Evolutionary conservation across 495 filamentous ascomycete genomes (phyloP).

Genomic region (Daldinia bambusicola): DNA sequence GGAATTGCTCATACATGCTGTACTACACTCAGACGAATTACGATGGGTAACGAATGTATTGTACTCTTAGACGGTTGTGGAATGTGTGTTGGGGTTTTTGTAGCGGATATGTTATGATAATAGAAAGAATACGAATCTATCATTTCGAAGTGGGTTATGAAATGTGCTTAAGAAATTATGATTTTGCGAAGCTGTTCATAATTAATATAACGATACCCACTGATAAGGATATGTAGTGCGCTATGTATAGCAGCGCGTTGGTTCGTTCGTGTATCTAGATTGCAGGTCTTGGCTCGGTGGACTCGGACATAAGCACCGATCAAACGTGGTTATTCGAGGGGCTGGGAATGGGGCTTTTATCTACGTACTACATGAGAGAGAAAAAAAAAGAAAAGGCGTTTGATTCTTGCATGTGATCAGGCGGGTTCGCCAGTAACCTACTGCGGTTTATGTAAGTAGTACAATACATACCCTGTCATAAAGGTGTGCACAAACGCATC

Average conservation of each 20-base stretch:
- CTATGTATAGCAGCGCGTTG: background rate
- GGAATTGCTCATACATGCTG: constrained; percentile 9
- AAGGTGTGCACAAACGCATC: constrained; percentile 5
- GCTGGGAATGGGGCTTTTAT: background rate
- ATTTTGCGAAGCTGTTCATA: background rate
- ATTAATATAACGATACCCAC: background rate
- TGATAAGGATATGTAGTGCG: too few species aligned
- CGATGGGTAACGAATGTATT: constrained; percentile 37
- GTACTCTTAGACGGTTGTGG: constrained; percentile 1
- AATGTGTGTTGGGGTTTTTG: constrained; percentile 3
- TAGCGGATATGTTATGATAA: background rate
- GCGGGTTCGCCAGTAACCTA: background rate
- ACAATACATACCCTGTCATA: background rate
- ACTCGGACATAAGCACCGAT: constrained; percentile 6
- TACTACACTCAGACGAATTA: constrained; percentile 26
- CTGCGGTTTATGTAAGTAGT: too few species aligned
- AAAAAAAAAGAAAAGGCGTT: background rate
- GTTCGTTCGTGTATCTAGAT: constrained; percentile 10
- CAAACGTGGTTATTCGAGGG: background rate
- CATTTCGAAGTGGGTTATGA: background rate
- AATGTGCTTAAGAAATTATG: background rate
- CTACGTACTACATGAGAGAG: too few species aligned
- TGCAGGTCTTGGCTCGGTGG: constrained; percentile 5
- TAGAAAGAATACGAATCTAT: background rate
- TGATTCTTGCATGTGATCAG: background rate